phyloP scores from a whole-genome alignment of 2,329 filamentous ascomycete species.

The Parafenestella ontariensis region DNA sequence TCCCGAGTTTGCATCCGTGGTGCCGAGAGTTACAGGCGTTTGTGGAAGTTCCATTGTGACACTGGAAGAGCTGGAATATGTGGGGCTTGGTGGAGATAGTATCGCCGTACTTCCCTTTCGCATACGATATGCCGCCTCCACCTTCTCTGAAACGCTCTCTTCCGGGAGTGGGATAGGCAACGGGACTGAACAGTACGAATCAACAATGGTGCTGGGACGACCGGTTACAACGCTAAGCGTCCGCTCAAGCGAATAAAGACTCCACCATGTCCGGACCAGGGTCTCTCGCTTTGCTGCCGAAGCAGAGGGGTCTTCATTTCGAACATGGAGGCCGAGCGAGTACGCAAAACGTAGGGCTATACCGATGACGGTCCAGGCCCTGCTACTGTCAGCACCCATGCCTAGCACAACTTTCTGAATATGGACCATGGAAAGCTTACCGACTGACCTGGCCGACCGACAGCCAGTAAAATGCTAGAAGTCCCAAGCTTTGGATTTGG shows the following conservation, averaged over 20 bases:
- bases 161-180: conserved; percentile 38
- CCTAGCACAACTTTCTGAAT: background rate
- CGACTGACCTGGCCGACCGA: conserved; percentile 51
- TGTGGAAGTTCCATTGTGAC: conserved; percentile 4
- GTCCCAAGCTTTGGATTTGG: conserved; percentile 48
- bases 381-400: conserved; percentile 22
- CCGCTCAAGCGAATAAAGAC: conserved; percentile 50
- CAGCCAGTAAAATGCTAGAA: conserved; percentile 52
- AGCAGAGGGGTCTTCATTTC: conserved; percentile 43
- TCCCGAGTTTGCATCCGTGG: conserved; percentile 22
- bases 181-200: conserved; percentile 45
- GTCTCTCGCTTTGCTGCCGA: conserved; percentile 43
- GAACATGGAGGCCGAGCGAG: conserved; percentile 49
- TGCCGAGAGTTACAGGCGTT: conserved; percentile 2
- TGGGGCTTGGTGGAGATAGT: background rate
- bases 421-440: conserved; percentile 32
- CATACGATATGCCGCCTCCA: conserved; percentile 12
- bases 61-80: conserved; percentile 5
- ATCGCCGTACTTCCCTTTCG: conserved; percentile 9
- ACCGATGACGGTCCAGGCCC: conserved; percentile 49
- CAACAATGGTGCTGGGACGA: conserved; percentile 48
- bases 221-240: conserved; percentile 50
- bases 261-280: conserved; percentile 52
- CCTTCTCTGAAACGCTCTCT: conserved; percentile 20
- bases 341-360: conserved; percentile 47